phyloP scores from a whole-genome alignment of 352 stramenopile species.

The Peronosclerospora sorghi region DNA sequence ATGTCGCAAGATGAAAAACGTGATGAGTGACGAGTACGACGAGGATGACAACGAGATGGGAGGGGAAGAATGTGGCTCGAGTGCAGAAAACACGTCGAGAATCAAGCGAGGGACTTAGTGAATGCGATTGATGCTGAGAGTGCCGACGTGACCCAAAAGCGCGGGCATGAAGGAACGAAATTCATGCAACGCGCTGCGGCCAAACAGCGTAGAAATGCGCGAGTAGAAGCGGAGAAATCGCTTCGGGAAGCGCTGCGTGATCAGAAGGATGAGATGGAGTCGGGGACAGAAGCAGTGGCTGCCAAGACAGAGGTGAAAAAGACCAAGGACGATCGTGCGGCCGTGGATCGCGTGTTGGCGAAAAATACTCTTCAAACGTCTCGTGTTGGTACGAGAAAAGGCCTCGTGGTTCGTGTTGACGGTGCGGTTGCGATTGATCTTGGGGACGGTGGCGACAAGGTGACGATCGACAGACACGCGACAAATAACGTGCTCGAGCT shows the following conservation, averaged over 20 bases:
- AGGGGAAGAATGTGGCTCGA: slow-evolving; percentile 39
- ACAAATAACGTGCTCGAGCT: slow-evolving; percentile 22
- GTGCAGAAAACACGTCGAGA: slow-evolving; percentile 61
- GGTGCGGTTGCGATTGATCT: slow-evolving; percentile 64
- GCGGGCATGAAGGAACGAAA: slow-evolving; percentile 91
- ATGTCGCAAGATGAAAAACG: slow-evolving; percentile 85
- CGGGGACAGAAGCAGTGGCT: no score
- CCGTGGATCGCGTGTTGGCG: no score
- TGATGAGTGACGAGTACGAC: slow-evolving; percentile 58
- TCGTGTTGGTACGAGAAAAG: slow-evolving; percentile 61
- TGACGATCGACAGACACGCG: slow-evolving; percentile 17
- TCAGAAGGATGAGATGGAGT: slow-evolving; percentile 80
- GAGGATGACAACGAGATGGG: slow-evolving; percentile 44
- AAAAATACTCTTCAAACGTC: slow-evolving; percentile 43
- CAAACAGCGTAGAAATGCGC: slow-evolving; percentile 88
- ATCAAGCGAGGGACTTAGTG: slow-evolving; percentile 59
- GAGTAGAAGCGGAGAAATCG: slow-evolving; percentile 87
- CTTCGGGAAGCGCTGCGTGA: slow-evolving; percentile 90
- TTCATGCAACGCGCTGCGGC: slow-evolving; percentile 97
- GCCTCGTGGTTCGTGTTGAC: slow-evolving; percentile 49
- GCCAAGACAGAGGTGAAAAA: no score
- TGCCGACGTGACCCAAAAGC: slow-evolving; percentile 34
- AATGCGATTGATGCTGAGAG: slow-evolving; percentile 65
- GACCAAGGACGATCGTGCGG: no score
- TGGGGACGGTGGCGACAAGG: slow-evolving; percentile 27